Percentiles rank a stretch among this genome's conserved stretches.
These are phyloP conservation scores for Apiosordaria backusii DNA, from an alignment of 495 filamentous ascomycete species.

Conservation along the genomic window DNA sequence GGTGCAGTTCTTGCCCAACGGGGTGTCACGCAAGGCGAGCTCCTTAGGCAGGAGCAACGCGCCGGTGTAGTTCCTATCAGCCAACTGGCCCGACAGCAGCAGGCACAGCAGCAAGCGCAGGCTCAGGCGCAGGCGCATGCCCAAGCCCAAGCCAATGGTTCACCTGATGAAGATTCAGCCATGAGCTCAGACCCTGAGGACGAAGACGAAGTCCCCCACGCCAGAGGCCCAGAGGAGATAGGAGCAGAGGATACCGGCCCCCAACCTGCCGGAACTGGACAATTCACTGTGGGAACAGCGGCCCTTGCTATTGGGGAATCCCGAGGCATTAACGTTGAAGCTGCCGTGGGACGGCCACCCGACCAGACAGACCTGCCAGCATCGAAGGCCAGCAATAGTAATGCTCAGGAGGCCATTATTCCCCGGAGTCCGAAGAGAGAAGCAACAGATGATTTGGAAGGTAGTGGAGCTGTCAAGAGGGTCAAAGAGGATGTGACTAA, in stretches of 20 bases:
- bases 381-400: constrained; percentile 4
- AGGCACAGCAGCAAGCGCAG: constrained; percentile 23
- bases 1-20: constrained; percentile 32
- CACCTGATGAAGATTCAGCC: constrained; percentile 34
- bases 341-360: constrained; percentile 48
- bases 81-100: constrained; percentile 39
- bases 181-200: constrained; percentile 36
- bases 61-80: constrained; percentile 60
- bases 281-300: constrained; percentile 24
- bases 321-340: constrained; percentile 52
- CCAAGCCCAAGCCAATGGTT: constrained; percentile 16
- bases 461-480: constrained; percentile 33
- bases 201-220: constrained; percentile 70
- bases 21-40: constrained; percentile 70
- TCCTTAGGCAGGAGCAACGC: constrained; percentile 74
- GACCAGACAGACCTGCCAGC: constrained; percentile 8
- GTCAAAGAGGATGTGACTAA: constrained; percentile 32
- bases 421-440: constrained; percentile 42
- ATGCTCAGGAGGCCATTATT: constrained; percentile 2
- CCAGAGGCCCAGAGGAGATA: constrained; percentile 74
- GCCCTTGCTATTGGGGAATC: constrained; percentile 31
- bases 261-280: constrained; percentile 47
- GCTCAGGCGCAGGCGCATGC: constrained; percentile 5
- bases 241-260: constrained; percentile 85
- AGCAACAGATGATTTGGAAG: constrained; percentile 41